These are phyloP conservation scores for Melastoma candidum DNA, from an alignment of 441 rosid species.

Conservation along the genomic window DNA sequence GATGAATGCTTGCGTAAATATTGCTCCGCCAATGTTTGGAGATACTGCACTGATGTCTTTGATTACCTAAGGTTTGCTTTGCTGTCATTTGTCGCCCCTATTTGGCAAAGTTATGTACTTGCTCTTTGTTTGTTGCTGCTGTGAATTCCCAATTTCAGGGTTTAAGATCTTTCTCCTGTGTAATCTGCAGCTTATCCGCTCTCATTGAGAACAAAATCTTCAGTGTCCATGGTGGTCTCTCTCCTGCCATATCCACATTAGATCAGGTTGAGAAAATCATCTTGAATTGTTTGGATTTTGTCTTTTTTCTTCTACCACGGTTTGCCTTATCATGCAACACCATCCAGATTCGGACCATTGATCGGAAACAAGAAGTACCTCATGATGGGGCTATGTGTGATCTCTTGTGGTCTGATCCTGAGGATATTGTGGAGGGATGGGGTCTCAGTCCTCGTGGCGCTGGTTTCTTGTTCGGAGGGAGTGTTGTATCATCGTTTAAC, in stretches of 20 bases:
- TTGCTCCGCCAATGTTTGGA: conserved; percentile 92
- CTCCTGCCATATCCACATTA: conserved; percentile 66
- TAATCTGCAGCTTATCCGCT: conserved; percentile 56
- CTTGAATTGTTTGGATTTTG: conserved; percentile 9
- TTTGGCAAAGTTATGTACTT: background rate
- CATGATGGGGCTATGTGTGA: conserved; percentile 99
- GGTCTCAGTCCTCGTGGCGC: conserved; percentile 96
- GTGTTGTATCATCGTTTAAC: conserved; percentile 69
- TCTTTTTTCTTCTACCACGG: conserved; percentile 3
- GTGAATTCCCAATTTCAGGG: background rate
- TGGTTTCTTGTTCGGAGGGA: conserved; percentile 74
- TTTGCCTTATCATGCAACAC: conserved; percentile 8
- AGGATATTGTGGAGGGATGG: conserved; percentile 91
- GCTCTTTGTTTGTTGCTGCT: background rate
- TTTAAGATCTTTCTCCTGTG: no score
- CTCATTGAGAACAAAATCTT: conserved; percentile 80
- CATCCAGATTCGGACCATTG: conserved; percentile 74
- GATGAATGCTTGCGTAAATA: conserved; percentile 88
- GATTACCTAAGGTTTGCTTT: conserved; percentile 75
- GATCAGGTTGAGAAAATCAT: conserved; percentile 58
- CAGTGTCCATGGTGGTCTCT: conserved; percentile 91
- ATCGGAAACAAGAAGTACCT: conserved; percentile 92
- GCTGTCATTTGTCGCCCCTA: conserved; percentile 2
- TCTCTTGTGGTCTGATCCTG: conserved; percentile 93
- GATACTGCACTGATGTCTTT: conserved; percentile 94